A percentile compares a stretch with the other conserved stretches of the same genome.
Conservation (phyloP, 345 rosid species). For the Gossypium herbaceum region DNA sequence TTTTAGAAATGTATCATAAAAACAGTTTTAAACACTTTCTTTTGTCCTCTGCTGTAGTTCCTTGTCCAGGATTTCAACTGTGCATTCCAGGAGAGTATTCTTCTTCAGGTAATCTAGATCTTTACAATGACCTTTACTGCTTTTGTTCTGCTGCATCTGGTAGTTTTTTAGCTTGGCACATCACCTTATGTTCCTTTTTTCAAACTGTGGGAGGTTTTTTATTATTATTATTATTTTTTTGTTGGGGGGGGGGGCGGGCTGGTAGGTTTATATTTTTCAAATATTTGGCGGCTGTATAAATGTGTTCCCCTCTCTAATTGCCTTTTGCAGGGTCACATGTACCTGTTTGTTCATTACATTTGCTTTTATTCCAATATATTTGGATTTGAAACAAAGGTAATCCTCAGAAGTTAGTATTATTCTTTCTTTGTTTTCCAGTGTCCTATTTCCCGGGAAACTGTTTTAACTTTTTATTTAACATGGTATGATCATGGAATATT, state of each 20-base stretch:
- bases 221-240: too few species aligned
- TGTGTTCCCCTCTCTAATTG: slow-evolving; percentile 3
- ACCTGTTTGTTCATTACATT: slow-evolving; percentile 67
- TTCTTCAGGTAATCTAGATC: slow-evolving; percentile 62
- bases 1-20: neutral
- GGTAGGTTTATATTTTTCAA: neutral
- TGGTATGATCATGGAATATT: slow-evolving; percentile 13
- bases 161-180: neutral
- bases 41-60: slow-evolving; percentile 35
- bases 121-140: neutral
- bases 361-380: slow-evolving; percentile 98
- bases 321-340: slow-evolving; percentile 89
- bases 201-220: neutral
- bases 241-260: neutral
- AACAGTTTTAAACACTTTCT: slow-evolving; percentile 2
- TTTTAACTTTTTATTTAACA: neutral
- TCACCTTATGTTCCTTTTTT: neutral
- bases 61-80: slow-evolving; percentile 93
- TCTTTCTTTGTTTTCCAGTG: neutral
- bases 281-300: neutral
- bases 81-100: slow-evolving; percentile 94
- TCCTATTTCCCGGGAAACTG: slow-evolving; percentile 3
- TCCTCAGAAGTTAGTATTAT: slow-evolving; percentile 12
- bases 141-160: neutral
- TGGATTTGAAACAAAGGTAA: slow-evolving; percentile 99